phyloP scores from a whole-genome alignment of 768 basidiomycete genomes.

The Termitomyces sp. region DNA sequence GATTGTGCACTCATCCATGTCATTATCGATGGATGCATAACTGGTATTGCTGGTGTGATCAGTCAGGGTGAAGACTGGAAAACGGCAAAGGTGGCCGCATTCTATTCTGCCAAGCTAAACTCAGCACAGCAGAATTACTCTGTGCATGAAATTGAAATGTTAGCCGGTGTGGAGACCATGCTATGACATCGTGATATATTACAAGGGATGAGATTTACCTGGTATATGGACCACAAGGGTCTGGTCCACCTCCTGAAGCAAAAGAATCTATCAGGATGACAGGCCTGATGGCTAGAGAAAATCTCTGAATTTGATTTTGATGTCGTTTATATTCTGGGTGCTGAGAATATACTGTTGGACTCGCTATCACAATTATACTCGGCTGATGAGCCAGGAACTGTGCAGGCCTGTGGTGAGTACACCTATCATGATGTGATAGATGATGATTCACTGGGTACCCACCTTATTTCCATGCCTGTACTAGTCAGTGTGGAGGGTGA shows the following conservation, averaged over 20 bases:
- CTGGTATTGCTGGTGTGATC: no score
- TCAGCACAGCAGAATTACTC: no score
- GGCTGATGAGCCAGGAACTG: not conserved
- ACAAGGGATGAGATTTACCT: not conserved
- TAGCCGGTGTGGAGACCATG: not conserved
- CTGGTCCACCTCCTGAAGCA: not conserved
- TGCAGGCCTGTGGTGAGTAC: not conserved
- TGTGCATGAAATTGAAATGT: no score
- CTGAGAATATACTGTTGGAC: no score
- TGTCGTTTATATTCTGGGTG: no score
- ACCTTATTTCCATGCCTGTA: not conserved
- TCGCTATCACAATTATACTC: not conserved
- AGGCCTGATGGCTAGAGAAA: no score
- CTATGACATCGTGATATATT: not conserved
- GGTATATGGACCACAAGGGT: not conserved
- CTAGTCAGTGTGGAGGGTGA: no score
- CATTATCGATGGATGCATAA: not conserved
- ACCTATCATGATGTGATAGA: not conserved
- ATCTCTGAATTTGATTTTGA: no score
- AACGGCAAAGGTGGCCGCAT: no score
- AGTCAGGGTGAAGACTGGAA: no score
- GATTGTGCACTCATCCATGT: not conserved
- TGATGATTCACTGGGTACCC: not conserved
- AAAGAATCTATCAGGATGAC: not conserved
- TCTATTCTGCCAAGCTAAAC: no score